Percentiles rank a stretch among this genome's conserved stretches.
These are phyloP conservation scores for Rhodamnia argentea DNA, from an alignment of 345 rosid genomes.

Conservation along the genomic window DNA sequence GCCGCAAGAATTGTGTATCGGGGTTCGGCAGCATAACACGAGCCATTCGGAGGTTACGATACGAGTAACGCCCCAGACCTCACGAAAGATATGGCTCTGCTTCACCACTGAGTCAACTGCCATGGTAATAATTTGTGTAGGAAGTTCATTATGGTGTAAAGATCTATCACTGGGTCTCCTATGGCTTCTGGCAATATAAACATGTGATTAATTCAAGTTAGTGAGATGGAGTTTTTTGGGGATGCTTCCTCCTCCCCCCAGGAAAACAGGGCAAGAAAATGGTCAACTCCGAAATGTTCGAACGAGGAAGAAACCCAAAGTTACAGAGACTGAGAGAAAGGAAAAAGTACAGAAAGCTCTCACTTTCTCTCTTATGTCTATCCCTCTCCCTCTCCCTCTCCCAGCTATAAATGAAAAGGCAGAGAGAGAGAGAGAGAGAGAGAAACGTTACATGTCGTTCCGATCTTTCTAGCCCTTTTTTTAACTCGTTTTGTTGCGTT, in stretches of 20 bases:
- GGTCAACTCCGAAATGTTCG: neutral
- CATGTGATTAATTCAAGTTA: neutral
- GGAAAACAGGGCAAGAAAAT: neutral
- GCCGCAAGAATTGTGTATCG: neutral
- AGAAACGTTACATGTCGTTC: neutral
- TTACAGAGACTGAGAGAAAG: neutral
- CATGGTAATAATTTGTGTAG: neutral
- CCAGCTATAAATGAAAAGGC: neutral
- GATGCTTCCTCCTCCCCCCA: neutral
- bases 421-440: neutral
- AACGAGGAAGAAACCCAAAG: neutral
- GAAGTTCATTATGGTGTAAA: neutral
- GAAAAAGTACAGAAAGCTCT: neutral
- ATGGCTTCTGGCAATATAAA: too few relatives aligned
- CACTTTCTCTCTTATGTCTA: neutral
- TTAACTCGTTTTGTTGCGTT: neutral
- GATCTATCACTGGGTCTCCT: neutral
- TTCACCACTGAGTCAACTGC: too few relatives aligned
- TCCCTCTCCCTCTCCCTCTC: neutral
- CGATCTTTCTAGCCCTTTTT: neutral
- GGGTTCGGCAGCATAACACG: accelerated
- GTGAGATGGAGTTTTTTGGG: neutral
- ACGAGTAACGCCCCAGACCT: accelerated
- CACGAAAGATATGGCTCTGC: too few relatives aligned
- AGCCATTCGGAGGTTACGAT: neutral